Percentiles rank a stretch among this genome's conserved stretches.
Conservation (phyloP, 2,329 filamentous ascomycete genomes). For the Berkeleyomyces basicola region DNA sequence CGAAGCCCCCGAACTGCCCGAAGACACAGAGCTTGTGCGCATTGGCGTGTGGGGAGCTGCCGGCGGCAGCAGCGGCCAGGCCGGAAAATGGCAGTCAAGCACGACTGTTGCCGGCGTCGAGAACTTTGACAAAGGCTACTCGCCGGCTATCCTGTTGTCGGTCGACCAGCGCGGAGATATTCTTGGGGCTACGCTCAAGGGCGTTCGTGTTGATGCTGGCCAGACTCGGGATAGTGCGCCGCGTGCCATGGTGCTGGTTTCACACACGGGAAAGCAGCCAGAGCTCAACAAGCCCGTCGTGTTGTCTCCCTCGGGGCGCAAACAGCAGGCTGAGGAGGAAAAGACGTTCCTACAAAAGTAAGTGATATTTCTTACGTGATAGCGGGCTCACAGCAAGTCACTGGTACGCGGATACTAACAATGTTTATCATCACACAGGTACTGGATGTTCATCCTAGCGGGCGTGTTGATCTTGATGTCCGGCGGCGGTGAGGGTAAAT, state of each 20-base stretch:
- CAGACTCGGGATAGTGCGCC: slow-evolving; percentile 49
- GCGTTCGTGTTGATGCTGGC: slow-evolving; percentile 45
- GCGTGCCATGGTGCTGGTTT: slow-evolving; percentile 34
- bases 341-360: slow-evolving; percentile 54
- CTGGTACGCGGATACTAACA: not conserved
- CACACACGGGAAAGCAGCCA: slow-evolving; percentile 35
- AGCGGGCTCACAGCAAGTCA: not conserved
- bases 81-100: slow-evolving; percentile 33
- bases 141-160: slow-evolving; percentile 37
- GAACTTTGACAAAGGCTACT: slow-evolving; percentile 45
- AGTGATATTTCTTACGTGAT: slow-evolving; percentile 17
- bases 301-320: slow-evolving; percentile 38
- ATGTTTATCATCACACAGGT: slow-evolving; percentile 25
- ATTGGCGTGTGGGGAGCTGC: slow-evolving; percentile 38
- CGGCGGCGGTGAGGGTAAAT: slow-evolving; percentile 37
- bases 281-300: slow-evolving; percentile 48
- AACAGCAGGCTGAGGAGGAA: slow-evolving; percentile 39
- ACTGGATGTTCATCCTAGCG: slow-evolving; percentile 48
- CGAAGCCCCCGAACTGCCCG: slow-evolving; percentile 37
- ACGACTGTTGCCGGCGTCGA: slow-evolving; percentile 37
- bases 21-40: slow-evolving; percentile 33
- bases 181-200: slow-evolving; percentile 34
- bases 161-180: slow-evolving; percentile 27
- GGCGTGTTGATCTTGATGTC: slow-evolving; percentile 36
- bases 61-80: slow-evolving; percentile 18